Evolutionary conservation across 805 yeast species (phyloP).

Genomic region (Saturnispora gosingensis): DNA sequence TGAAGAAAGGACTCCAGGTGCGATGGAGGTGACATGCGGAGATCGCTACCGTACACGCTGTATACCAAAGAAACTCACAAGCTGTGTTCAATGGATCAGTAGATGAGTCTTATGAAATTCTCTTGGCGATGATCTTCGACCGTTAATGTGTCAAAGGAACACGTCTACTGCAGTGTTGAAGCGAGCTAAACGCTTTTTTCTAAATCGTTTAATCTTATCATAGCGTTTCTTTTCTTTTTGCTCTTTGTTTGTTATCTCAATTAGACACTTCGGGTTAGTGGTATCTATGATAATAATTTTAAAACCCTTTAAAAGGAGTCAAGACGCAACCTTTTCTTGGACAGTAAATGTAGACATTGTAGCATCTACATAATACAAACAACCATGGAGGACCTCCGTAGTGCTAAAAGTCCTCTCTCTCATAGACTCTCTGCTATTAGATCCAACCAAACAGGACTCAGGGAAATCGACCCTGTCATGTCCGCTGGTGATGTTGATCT

Average conservation of each 20-base stretch:
- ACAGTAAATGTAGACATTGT: too few relatives aligned
- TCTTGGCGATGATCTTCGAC: neutral
- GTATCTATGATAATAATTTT: neutral
- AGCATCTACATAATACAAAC: neutral
- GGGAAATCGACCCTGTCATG: slow-evolving; percentile 23
- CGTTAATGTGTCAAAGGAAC: neutral
- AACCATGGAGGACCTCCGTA: slow-evolving; percentile 4
- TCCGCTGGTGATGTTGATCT: slow-evolving; percentile 27
- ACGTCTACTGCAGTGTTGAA: neutral
- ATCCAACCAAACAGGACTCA: slow-evolving; percentile 19
- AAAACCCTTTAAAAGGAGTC: neutral
- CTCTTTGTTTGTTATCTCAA: neutral
- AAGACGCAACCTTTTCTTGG: neutral
- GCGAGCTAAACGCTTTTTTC: neutral
- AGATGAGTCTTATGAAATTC: neutral
- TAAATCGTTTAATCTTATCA: neutral
- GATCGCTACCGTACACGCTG: neutral
- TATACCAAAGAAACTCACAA: neutral
- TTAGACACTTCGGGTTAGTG: neutral
- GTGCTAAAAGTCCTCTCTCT: slow-evolving; percentile 12
- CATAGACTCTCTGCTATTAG: slow-evolving; percentile 16
- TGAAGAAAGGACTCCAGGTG: neutral
- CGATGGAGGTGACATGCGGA: neutral
- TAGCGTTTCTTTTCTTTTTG: neutral
- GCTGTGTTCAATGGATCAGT: neutral